phyloP scores from a whole-genome alignment of 306 rosid genomes.

The Prunus salicina region DNA sequence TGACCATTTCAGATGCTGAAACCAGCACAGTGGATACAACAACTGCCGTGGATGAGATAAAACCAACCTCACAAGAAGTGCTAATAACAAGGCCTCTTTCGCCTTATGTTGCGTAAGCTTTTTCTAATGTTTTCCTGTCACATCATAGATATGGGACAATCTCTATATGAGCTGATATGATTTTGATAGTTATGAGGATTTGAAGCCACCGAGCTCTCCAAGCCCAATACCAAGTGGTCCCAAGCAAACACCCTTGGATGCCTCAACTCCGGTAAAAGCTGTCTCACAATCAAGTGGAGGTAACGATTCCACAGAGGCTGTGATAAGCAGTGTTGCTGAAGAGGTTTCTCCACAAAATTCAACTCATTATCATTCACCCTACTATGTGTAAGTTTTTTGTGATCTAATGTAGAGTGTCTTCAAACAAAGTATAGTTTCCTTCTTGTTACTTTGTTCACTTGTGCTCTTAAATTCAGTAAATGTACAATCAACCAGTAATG shows the following conservation, averaged over 20 bases:
- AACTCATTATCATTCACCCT: slow-evolving; percentile 36
- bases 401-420: not conserved
- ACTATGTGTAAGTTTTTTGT: slow-evolving; percentile 35
- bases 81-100: slow-evolving; percentile 39
- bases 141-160: not conserved
- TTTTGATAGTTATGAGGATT: slow-evolving; percentile 47
- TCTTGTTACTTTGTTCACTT: not conserved
- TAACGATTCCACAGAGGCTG: slow-evolving; percentile 10
- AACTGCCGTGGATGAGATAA: slow-evolving; percentile 32
- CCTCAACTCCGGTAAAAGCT: slow-evolving; percentile 23
- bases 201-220: slow-evolving; percentile 69
- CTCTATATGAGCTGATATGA: slow-evolving; percentile 8
- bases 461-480: not conserved
- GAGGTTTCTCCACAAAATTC: slow-evolving; percentile 33
- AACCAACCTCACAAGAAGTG: slow-evolving; percentile 28
- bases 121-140: not conserved
- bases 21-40: slow-evolving; percentile 11
- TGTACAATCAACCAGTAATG: not conserved
- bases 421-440: not conserved
- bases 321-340: slow-evolving; percentile 4
- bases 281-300: slow-evolving; percentile 28
- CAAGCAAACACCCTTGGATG: slow-evolving; percentile 23
- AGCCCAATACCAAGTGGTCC: slow-evolving; percentile 47
- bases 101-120: slow-evolving; percentile 55
- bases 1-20: slow-evolving; percentile 29